phyloP scores from a whole-genome alignment of 768 basidiomycete genomes.

The Daedaleopsis nitida region DNA sequence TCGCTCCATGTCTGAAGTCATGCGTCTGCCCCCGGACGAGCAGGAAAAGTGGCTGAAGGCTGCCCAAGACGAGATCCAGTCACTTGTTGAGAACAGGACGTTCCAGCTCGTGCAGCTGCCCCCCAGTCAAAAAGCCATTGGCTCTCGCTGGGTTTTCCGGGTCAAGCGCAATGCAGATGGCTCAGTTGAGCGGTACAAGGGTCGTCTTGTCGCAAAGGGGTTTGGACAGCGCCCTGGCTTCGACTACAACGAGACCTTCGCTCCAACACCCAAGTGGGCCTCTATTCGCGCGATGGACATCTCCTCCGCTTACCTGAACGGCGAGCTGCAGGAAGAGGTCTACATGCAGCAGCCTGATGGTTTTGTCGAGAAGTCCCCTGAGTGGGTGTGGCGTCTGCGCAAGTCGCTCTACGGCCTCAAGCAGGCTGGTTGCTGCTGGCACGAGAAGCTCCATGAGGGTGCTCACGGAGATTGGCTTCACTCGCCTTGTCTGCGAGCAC shows the following conservation, averaged over 20 bases:
- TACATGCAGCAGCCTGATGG: slow-evolving; percentile 33
- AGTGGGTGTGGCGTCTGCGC: slow-evolving; percentile 11
- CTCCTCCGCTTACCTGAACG: slow-evolving; percentile 31
- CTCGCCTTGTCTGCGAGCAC: slow-evolving; percentile 26
- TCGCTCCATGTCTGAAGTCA: slow-evolving; percentile 7
- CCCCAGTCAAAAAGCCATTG: slow-evolving; percentile 31
- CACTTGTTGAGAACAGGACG: slow-evolving; percentile 29
- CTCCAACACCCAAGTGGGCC: slow-evolving; percentile 27
- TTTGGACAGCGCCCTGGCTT: slow-evolving; percentile 37
- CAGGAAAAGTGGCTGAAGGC: slow-evolving; percentile 18
- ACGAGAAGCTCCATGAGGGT: slow-evolving; percentile 32
- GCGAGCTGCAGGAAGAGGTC: slow-evolving; percentile 29
- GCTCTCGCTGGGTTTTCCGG: slow-evolving; percentile 38
- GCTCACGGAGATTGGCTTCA: slow-evolving; percentile 27
- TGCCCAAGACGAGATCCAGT: slow-evolving; percentile 20
- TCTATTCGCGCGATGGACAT: slow-evolving; percentile 29
- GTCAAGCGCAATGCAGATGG: slow-evolving; percentile 44
- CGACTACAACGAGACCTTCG: slow-evolving; percentile 38
- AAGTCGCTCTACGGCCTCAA: slow-evolving; percentile 48
- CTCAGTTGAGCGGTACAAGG: slow-evolving; percentile 39
- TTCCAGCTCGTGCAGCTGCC: slow-evolving; percentile 36
- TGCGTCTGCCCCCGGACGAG: slow-evolving; percentile 8
- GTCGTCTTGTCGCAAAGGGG: slow-evolving; percentile 35
- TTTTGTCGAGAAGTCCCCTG: slow-evolving; percentile 16
- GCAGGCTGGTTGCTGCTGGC: slow-evolving; percentile 42